Conservation (phyloP, 2,329 filamentous ascomycete species). For the Aspergillus chevalieri region DNA sequence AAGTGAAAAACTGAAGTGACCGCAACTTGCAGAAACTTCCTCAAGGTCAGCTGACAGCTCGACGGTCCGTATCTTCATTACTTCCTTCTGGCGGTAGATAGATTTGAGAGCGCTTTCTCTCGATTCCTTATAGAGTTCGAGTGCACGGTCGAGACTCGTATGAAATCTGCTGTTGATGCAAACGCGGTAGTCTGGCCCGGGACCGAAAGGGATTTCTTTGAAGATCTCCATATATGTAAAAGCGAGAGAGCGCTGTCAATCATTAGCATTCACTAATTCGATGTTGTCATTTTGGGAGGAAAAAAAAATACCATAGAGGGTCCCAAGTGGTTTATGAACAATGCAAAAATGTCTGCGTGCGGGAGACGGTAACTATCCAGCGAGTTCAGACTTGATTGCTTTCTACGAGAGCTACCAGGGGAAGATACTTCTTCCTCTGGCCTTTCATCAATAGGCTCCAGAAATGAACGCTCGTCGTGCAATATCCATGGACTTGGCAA, state of each 20-base stretch:
- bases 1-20: slow-evolving; percentile 89
- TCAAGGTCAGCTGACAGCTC: slow-evolving; percentile 88
- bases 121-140: slow-evolving; percentile 70
- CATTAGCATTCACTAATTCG: slow-evolving; percentile 4
- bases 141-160: slow-evolving; percentile 71
- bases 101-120: slow-evolving; percentile 69
- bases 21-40: slow-evolving; percentile 94
- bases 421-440: slow-evolving; percentile 48
- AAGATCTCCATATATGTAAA: slow-evolving; percentile 85
- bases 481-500: slow-evolving; percentile 27
- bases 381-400: slow-evolving; percentile 6
- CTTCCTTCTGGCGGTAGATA: slow-evolving; percentile 73
- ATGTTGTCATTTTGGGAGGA: background rate
- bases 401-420: slow-evolving; percentile 3
- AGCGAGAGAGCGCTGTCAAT: slow-evolving; percentile 69
- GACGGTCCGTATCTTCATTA: slow-evolving; percentile 61
- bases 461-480: slow-evolving; percentile 40
- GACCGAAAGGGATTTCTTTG: slow-evolving; percentile 75
- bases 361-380: slow-evolving; percentile 16
- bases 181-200: slow-evolving; percentile 61
- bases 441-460: slow-evolving; percentile 59
- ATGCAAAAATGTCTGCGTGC: slow-evolving; percentile 79
- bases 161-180: slow-evolving; percentile 73
- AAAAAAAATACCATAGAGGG: slow-evolving; percentile 64
- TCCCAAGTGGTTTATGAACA: slow-evolving; percentile 82